These are phyloP conservation scores for Penicillium sp. DNA, from an alignment of 2,329 filamentous ascomycete genomes.

Conservation along the genomic window DNA sequence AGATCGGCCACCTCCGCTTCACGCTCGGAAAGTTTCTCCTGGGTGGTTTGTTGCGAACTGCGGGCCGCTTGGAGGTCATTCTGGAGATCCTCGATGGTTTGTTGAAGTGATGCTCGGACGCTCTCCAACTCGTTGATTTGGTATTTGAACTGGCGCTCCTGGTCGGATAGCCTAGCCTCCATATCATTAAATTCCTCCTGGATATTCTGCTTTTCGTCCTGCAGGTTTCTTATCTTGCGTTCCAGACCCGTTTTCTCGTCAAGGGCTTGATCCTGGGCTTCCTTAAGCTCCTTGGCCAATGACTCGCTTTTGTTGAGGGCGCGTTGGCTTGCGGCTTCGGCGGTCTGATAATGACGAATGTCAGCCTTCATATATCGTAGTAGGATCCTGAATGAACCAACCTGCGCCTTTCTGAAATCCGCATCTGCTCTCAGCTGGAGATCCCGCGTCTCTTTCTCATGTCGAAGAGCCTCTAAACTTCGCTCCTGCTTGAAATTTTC, in stretches of 20 bases:
- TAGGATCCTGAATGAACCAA: slow-evolving; percentile 19
- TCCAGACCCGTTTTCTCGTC: slow-evolving; percentile 55
- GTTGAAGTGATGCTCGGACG: slow-evolving; percentile 55
- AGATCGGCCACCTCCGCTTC: slow-evolving; percentile 67
- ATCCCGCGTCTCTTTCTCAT: slow-evolving; percentile 79
- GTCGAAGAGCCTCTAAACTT: slow-evolving; percentile 69
- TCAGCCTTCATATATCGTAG: background rate
- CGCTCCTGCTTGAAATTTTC: slow-evolving; percentile 83
- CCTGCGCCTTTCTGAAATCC: slow-evolving; percentile 66
- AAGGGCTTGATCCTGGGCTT: slow-evolving; percentile 49
- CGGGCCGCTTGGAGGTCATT: slow-evolving; percentile 52
- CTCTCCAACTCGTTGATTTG: slow-evolving; percentile 57
- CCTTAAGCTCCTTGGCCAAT: slow-evolving; percentile 51
- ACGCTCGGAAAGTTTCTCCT: slow-evolving; percentile 62
- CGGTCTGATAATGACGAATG: slow-evolving; percentile 33
- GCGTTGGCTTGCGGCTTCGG: slow-evolving; percentile 50
- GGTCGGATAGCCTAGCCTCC: slow-evolving; percentile 66
- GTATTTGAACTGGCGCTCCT: slow-evolving; percentile 60
- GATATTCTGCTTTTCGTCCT: slow-evolving; percentile 67
- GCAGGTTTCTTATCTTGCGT: slow-evolving; percentile 49
- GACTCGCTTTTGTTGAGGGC: slow-evolving; percentile 52
- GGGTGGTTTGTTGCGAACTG: slow-evolving; percentile 55
- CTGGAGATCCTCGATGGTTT: slow-evolving; percentile 49
- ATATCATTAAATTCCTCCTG: slow-evolving; percentile 81
- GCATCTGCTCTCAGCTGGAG: slow-evolving; percentile 74